Percentiles rank a stretch among this genome's conserved stretches.
Evolutionary conservation across 2,329 filamentous ascomycete species (phyloP).

Genomic region (Scedosporium apiospermum): DNA sequence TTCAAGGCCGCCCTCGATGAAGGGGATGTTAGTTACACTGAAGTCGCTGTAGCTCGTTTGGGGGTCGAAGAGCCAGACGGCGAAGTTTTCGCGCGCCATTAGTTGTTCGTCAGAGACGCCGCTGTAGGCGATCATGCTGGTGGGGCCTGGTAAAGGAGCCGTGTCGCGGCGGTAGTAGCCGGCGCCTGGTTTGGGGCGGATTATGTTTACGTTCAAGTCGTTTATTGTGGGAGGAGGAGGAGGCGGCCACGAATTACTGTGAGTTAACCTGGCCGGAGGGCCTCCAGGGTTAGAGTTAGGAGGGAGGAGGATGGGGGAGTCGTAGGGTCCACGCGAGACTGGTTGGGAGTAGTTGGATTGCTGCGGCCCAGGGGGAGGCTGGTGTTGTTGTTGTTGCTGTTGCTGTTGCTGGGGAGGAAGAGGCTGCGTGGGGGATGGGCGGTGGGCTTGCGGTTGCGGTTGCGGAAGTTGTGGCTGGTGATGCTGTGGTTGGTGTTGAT

Average conservation of each 20-base stretch:
- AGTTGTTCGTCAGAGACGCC: conserved; percentile 21
- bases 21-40: conserved; percentile 32
- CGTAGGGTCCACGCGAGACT: neutral
- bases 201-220: conserved; percentile 22
- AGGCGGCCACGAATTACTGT: conserved; percentile 13
- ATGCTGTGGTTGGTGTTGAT: neutral
- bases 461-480: neutral
- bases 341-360: neutral
- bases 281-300: conserved; percentile 5
- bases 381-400: neutral
- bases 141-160: conserved; percentile 10
- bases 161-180: conserved; percentile 24
- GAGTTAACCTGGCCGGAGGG: conserved; percentile 6
- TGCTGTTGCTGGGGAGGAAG: neutral
- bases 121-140: conserved; percentile 6
- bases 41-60: conserved; percentile 32
- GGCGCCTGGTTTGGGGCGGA: conserved; percentile 24
- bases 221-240: conserved; percentile 23
- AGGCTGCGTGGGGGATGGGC: neutral
- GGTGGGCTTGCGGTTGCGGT: neutral
- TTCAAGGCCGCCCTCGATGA: conserved; percentile 39
- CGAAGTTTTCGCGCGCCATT: conserved; percentile 32
- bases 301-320: conserved; percentile 4
- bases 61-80: conserved; percentile 41
- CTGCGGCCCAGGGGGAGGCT: conserved; percentile 5